Evolutionary conservation across 257 asterid genomes (phyloP).

Genomic region (Solanum sparsipilum): DNA sequence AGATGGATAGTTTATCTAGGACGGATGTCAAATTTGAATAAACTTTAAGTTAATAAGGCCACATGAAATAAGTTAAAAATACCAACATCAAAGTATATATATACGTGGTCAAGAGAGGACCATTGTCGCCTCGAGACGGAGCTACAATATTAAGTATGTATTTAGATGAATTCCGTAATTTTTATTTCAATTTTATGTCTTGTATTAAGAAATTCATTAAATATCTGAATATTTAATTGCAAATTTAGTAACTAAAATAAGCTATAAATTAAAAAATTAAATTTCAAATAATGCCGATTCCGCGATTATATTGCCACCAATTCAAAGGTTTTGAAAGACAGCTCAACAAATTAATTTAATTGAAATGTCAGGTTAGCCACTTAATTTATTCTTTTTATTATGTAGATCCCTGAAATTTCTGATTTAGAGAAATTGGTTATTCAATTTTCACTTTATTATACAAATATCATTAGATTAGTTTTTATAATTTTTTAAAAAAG

Average conservation of each 20-base stretch:
- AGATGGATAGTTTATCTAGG: background rate
- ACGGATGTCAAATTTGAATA: background rate
- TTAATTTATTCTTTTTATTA: no score
- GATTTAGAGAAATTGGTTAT: background rate
- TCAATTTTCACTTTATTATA: no score
- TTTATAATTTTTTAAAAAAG: no score
- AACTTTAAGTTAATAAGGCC: background rate
- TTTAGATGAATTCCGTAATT: background rate
- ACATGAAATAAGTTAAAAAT: background rate
- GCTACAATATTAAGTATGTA: background rate
- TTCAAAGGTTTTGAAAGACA: no score
- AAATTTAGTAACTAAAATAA: background rate
- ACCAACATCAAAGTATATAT: background rate
- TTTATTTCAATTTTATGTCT: background rate
- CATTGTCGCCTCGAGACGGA: background rate
- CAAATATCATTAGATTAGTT: no score
- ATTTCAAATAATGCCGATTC: no score
- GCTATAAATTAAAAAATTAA: no score
- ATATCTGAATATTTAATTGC: background rate
- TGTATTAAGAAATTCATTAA: background rate
- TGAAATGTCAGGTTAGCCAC: no score
- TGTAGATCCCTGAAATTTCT: background rate
- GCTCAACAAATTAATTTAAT: no score
- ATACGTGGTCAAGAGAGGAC: background rate
- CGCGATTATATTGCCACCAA: background rate